phyloP scores from a whole-genome alignment of 345 rosid species.

The Syzygium oleosum region DNA sequence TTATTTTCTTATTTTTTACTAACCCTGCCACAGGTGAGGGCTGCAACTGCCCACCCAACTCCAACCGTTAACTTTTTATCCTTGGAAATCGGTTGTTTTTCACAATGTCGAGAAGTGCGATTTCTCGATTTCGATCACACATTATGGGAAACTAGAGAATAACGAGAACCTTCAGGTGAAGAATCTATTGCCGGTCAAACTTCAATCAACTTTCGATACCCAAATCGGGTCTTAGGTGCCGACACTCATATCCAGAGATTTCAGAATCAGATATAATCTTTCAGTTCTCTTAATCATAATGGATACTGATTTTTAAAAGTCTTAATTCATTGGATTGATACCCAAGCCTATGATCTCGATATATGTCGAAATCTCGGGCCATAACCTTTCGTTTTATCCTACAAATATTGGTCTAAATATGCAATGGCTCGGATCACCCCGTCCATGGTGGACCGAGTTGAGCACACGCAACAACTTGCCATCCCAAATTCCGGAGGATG shows the following conservation, averaged over 20 bases:
- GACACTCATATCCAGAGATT: background rate
- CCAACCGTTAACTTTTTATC: no score
- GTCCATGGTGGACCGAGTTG: no score
- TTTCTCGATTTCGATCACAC: background rate
- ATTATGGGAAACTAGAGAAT: background rate
- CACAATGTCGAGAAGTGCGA: background rate
- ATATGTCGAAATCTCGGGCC: no score
- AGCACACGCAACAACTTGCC: no score
- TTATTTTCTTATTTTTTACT: no score
- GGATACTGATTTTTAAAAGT: no score
- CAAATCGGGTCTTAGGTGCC: accelerated
- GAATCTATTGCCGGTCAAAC: background rate
- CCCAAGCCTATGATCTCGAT: accelerated
- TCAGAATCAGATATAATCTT: background rate
- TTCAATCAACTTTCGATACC: background rate
- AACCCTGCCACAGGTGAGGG: no score
- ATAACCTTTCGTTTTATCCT: no score
- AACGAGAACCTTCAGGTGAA: accelerated
- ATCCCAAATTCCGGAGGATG: background rate
- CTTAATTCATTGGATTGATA: background rate
- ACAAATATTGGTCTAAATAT: no score
- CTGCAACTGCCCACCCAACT: no score
- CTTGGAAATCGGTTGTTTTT: background rate
- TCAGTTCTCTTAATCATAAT: background rate
- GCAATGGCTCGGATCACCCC: no score